phyloP scores from a whole-genome alignment of 2,329 filamentous ascomycete species.

The Penicillium sumatraense region DNA sequence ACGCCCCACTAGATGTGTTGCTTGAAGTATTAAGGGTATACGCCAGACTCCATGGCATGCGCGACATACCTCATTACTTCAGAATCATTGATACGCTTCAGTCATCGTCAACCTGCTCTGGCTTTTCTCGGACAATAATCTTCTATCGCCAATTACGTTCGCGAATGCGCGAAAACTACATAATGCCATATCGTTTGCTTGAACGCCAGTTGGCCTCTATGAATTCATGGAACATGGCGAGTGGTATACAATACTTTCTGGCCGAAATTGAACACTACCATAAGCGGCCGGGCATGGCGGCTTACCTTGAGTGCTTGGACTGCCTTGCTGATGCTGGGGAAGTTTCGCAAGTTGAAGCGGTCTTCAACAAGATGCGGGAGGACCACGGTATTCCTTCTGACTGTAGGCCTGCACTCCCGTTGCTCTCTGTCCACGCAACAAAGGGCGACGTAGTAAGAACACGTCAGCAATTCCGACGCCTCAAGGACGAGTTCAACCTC shows the following conservation, averaged over 20 bases:
- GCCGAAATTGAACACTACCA: conserved; percentile 44
- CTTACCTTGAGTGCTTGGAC: conserved; percentile 43
- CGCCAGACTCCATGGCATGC: conserved; percentile 26
- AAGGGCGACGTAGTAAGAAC: conserved; percentile 67
- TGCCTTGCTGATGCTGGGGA: conserved; percentile 55
- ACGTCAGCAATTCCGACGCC: conserved; percentile 64
- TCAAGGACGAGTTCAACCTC: conserved; percentile 60
- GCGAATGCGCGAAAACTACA: conserved; percentile 28
- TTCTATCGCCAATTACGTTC: conserved; percentile 49
- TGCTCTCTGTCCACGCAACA: conserved; percentile 74
- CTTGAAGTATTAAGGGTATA: conserved; percentile 35
- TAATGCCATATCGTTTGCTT: conserved; percentile 28
- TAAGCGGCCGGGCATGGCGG: conserved; percentile 33
- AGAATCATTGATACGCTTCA: conserved; percentile 35
- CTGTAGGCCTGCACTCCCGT: conserved; percentile 49
- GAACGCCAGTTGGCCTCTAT: conserved; percentile 31
- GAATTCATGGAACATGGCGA: conserved; percentile 36
- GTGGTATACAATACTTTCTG: conserved; percentile 46
- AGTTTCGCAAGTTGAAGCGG: conserved; percentile 45
- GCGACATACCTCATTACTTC: too few species aligned
- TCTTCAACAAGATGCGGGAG: conserved; percentile 50
- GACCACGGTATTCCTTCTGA: conserved; percentile 42
- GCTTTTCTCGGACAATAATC: conserved; percentile 37
- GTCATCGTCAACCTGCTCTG: conserved; percentile 30
- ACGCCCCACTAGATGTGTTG: conserved; percentile 35